Evolutionary conservation across 169 alveolate species (phyloP), one percentile per base, ranked within the genome.

Genomic region (Cyclospora cayetanensis): DNA sequence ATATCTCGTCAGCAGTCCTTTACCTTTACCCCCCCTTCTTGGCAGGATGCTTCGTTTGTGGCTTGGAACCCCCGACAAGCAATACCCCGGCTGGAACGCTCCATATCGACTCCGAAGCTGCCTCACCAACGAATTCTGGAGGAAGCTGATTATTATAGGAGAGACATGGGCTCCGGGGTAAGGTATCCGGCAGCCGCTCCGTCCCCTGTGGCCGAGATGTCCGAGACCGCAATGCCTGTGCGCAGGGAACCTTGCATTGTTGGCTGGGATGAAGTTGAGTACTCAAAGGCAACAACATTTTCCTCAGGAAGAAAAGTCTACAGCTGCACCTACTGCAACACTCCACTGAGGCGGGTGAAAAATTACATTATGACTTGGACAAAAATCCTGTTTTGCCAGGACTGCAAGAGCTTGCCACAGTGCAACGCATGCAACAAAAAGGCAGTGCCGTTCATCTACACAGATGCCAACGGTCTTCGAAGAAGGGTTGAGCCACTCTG

Each of bases 291-390:
- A 63, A 31, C 12, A 34, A 7, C 42, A 22, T 20, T 2, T 3
- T 15, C 65, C 0, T 2, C 34, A 18, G 35, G 39, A 4, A 18
- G 39, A 22, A 3, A 22, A n/a, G n/a, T 66, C 5, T 66, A 12
- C 39, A 31, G 60, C 41, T 74, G 85, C 37, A 74, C 85, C n/a
- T 74, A 74, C 65, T 74, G 85, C 65, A 74, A 74, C 39, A 22
- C n/a, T 3, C 7, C 15, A 5, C 41, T 74, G n/a, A 20, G 39
- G 11, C 9, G 39, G 2, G 20, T 27, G 39, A 74, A 74, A n/a
- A 37, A 74, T 22, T 74, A 37, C 65, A 74, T 74, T 5, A 22
- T 43, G 3, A 39, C n/a, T 0, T 74, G 85, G 85, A n/a, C 65
- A 5, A 41, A 74, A 74, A 39, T 74, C 4, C 37, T 74, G 4